A percentile compares a stretch with the other conserved stretches of the same genome.
These are phyloP conservation scores for Fomitopsis serialis DNA, from an alignment of 768 basidiomycete genomes.

Conservation along the genomic window DNA sequence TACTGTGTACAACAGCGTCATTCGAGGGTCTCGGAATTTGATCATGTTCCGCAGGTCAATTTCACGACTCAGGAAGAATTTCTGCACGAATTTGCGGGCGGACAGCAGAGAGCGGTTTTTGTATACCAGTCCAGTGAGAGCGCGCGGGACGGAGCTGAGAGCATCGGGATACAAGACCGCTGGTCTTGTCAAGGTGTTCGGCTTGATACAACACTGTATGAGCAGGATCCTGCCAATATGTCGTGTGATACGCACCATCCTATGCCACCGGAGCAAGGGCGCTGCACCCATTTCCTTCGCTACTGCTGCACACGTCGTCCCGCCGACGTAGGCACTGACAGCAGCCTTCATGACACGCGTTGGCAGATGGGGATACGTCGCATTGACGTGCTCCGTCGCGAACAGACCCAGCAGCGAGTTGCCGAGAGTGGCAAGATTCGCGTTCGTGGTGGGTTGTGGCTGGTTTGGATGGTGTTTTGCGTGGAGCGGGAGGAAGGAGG, in stretches of 20 bases:
- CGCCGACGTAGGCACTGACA: conserved; percentile 88
- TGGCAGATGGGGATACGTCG: conserved; percentile 84
- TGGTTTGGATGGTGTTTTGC: conserved; percentile 52
- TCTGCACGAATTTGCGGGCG: conserved; percentile 86
- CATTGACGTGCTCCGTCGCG: conserved; percentile 76
- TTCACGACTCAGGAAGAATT: conserved; percentile 81
- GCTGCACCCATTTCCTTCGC: conserved; percentile 82
- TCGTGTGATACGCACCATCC: conserved; percentile 45
- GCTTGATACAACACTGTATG: conserved; percentile 26
- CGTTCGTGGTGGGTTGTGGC: conserved; percentile 60
- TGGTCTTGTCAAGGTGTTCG: conserved; percentile 39
- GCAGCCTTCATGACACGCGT: conserved; percentile 89
- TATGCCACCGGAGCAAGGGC: conserved; percentile 77
- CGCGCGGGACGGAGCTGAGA: conserved; percentile 79
- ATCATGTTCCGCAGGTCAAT: conserved; percentile 76
- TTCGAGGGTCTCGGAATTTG: conserved; percentile 80
- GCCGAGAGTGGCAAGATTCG: conserved; percentile 67
- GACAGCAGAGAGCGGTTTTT: conserved; percentile 79
- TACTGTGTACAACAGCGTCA: conserved; percentile 68
- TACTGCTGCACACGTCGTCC: conserved; percentile 74
- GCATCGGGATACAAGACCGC: conserved; percentile 78
- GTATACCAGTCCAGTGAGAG: conserved; percentile 85
- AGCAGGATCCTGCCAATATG: neutral
- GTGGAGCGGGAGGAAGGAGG: conserved; percentile 56
- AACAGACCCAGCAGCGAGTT: conserved; percentile 90